Conservation (phyloP, 1,284 basidiomycete genomes). For the Inonotus hispidus region DNA sequence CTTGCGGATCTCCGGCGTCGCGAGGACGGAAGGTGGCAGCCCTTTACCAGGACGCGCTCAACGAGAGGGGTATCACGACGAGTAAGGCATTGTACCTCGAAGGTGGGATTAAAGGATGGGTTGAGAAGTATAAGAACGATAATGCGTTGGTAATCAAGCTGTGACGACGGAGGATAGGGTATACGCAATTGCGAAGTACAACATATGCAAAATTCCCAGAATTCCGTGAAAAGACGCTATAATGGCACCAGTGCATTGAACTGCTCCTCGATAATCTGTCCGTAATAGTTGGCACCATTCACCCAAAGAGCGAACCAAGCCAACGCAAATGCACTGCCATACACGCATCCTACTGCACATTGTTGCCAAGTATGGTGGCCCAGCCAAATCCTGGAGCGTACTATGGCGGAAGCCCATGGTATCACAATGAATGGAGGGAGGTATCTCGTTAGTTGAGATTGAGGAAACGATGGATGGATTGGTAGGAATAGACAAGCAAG, state of each 20-base stretch:
- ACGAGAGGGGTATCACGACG: slow-evolving; percentile 15
- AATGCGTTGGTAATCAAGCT: slow-evolving; percentile 8
- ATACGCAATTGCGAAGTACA: neutral
- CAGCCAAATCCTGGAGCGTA: slow-evolving; percentile 70
- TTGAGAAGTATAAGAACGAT: slow-evolving; percentile 15
- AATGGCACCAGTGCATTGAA: neutral
- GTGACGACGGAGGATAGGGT: neutral
- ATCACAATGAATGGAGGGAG: slow-evolving; percentile 42
- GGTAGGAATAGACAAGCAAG: slow-evolving; percentile 55
- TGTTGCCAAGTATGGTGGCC: slow-evolving; percentile 79
- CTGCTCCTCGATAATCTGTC: slow-evolving; percentile 7
- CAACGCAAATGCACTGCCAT: slow-evolving; percentile 52
- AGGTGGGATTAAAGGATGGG: slow-evolving; percentile 19
- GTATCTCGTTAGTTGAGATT: slow-evolving; percentile 29
- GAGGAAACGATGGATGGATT: slow-evolving; percentile 40
- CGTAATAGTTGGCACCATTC: slow-evolving; percentile 14
- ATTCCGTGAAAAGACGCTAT: neutral
- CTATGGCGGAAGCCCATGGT: slow-evolving; percentile 51
- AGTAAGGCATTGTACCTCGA: slow-evolving; percentile 16
- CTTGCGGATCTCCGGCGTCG: slow-evolving; percentile 12
- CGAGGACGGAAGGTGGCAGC: slow-evolving; percentile 15
- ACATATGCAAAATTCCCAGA: neutral
- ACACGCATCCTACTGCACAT: slow-evolving; percentile 59
- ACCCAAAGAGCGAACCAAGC: slow-evolving; percentile 63
- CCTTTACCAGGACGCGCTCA: slow-evolving; percentile 14